Conservation (phyloP, 2,329 filamentous ascomycete genomes). For the Hypoxylon sp. region DNA sequence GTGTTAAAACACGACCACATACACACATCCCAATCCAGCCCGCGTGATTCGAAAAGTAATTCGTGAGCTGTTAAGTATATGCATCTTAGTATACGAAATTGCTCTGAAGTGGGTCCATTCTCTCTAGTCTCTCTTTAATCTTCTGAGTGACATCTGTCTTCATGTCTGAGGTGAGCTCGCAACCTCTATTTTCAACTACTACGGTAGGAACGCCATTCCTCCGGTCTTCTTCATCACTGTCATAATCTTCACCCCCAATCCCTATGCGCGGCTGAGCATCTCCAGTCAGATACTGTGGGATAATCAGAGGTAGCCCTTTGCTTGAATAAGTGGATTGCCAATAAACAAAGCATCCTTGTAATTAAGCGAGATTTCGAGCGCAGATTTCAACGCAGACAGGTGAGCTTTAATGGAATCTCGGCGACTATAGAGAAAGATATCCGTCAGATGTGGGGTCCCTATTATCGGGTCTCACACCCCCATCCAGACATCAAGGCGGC, state of each 20-base stretch:
- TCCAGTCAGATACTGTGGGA: neutral
- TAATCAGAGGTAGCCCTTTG: neutral
- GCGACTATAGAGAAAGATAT: neutral
- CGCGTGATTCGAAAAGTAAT: neutral
- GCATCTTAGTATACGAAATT: neutral
- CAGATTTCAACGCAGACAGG: neutral
- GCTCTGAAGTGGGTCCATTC: constrained; percentile 1
- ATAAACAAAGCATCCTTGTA: constrained; percentile 1
- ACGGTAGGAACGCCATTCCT: constrained; percentile 22
- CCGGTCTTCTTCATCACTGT: constrained; percentile 34
- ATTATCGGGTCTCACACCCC: neutral
- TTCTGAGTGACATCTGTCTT: neutral
- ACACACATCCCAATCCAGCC: constrained; percentile 4
- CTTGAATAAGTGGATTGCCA: neutral
- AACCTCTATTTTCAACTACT: constrained; percentile 6
- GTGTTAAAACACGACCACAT: neutral
- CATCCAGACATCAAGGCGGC: neutral
- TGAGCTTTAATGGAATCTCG: neutral
- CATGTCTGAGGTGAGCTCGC: constrained; percentile 9
- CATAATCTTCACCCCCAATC: constrained; percentile 10
- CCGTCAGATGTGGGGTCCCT: neutral
- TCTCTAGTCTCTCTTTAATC: constrained; percentile 4
- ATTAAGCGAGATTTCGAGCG: neutral
- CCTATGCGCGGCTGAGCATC: neutral
- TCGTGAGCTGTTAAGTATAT: constrained; percentile 17